Evolutionary conservation across 305 asterid genomes (phyloP), one percentile per base, ranked within the genome.

Genomic region (Fraxinus sp.): DNA sequence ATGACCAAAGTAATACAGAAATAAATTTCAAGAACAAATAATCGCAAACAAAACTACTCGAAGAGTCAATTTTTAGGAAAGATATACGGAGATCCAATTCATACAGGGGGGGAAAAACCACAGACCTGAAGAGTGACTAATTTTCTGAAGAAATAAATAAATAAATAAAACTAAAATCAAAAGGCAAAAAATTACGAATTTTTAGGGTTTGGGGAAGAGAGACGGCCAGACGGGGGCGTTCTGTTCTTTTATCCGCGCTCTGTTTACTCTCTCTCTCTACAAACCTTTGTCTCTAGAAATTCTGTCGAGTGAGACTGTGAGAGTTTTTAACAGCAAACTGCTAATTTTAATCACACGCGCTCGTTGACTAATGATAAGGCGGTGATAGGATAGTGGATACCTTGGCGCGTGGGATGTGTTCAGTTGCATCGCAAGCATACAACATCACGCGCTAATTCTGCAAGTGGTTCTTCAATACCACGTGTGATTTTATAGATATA

Each of bases 341-440:
- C 41, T 78, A 62, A 80, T 81, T 83, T 82, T 80, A 72, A 86
- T 82, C 80, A 57, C 89, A 88, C 91, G 89, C 91, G 91, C 91
- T 82, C 4, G 66, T 78, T 70, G 78, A 66, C 88, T 30, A 46
- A 3, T 41, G 35, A 80, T 79, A 82, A 79, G 88, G 90, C 86
- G 86, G 87, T 75, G 83, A 66, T 20, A 73, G 57, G 1, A 36
- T 16, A 83, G 28, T 26, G 28, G 28, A 26, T 26, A 26, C 87
- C 88, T 20, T 9, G 33, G 72, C 33, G 72, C 30, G 30, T 64
- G 33, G 72, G 71, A 59, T 2, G 30, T 59, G 24, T 55, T 52
- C 7, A 52, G 20, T 4, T 16, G 2, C 9, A 49, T 1, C 55
- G 55, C 55, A 2, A 3, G 55, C 55, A 44, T 11, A 49, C 4